Evolutionary conservation across 208 protist genomes (phyloP).

Genomic region (Tritrichomonas musculus): DNA sequence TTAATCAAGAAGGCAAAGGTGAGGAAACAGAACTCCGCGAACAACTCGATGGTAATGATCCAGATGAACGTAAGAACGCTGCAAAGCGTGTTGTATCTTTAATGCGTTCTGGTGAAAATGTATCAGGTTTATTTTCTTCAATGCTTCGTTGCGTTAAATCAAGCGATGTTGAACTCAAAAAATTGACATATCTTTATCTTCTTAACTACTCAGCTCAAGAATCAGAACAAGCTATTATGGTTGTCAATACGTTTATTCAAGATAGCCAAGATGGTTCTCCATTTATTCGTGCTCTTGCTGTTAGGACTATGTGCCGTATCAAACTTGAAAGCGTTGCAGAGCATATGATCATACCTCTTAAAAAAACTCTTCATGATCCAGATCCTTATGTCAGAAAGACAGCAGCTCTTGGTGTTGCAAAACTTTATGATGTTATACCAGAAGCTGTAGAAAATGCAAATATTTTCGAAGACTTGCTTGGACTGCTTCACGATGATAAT

Average conservation of each 20-base stretch:
- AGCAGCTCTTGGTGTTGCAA: slow-evolving; percentile 86
- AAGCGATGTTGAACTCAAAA: neutral
- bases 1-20: neutral
- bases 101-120: neutral
- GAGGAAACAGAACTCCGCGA: neutral
- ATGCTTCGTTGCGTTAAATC: slow-evolving; percentile 6
- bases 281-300: slow-evolving; percentile 10
- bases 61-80: neutral
- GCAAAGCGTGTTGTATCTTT: slow-evolving; percentile 13
- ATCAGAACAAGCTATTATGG: slow-evolving; percentile 30
- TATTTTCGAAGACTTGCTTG: slow-evolving; percentile 60
- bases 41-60: neutral
- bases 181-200: slow-evolving; percentile 14
- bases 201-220: neutral
- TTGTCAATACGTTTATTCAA: slow-evolving; percentile 23
- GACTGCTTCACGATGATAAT: slow-evolving; percentile 85
- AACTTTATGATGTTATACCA: slow-evolving; percentile 84
- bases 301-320: slow-evolving; percentile 31
- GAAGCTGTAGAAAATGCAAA: slow-evolving; percentile 69
- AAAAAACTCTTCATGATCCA: neutral
- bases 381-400: slow-evolving; percentile 74
- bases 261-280: neutral
- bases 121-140: neutral
- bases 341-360: neutral
- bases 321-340: neutral